Evolutionary conservation across 2,329 filamentous ascomycete genomes (phyloP).

Genomic region (Aspergillus brunneoviolaceus): DNA sequence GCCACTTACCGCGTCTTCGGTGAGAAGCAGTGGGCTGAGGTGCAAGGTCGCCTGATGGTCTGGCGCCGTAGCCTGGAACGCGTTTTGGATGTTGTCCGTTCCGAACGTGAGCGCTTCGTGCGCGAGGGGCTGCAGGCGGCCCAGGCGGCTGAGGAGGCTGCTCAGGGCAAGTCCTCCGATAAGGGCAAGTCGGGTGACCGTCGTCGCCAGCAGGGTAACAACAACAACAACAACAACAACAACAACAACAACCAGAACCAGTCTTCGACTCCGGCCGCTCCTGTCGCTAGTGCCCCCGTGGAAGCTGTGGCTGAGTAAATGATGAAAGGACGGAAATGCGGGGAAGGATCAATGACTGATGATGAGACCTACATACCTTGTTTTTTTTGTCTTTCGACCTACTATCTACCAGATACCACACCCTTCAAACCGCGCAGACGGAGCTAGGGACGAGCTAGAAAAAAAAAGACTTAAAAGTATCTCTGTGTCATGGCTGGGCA

Average conservation of each 20-base stretch:
- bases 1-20: conserved; percentile 96
- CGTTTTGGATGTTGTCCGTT: conserved; percentile 74
- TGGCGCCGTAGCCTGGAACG: conserved; percentile 81
- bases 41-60: conserved; percentile 84
- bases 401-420: conserved; percentile 2
- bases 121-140: conserved; percentile 62
- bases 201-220: conserved; percentile 31
- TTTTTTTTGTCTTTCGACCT: neutral
- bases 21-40: conserved; percentile 97
- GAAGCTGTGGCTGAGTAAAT: conserved; percentile 20
- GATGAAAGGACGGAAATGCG: neutral
- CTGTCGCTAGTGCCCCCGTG: conserved; percentile 26
- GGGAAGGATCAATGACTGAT: neutral
- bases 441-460: neutral
- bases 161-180: conserved; percentile 31
- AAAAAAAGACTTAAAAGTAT: conserved; percentile 9
- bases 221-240: conserved; percentile 28
- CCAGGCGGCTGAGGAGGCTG: conserved; percentile 33
- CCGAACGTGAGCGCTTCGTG: conserved; percentile 77
- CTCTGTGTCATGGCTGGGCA: conserved; percentile 11
- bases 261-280: conserved; percentile 23
- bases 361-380: neutral
- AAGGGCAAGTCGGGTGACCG: conserved; percentile 35
- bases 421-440: neutral
- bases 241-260: conserved; percentile 24